These are phyloP conservation scores for Aspergillus phoenicis DNA, from an alignment of 2,329 filamentous ascomycete genomes.

Conservation along the genomic window DNA sequence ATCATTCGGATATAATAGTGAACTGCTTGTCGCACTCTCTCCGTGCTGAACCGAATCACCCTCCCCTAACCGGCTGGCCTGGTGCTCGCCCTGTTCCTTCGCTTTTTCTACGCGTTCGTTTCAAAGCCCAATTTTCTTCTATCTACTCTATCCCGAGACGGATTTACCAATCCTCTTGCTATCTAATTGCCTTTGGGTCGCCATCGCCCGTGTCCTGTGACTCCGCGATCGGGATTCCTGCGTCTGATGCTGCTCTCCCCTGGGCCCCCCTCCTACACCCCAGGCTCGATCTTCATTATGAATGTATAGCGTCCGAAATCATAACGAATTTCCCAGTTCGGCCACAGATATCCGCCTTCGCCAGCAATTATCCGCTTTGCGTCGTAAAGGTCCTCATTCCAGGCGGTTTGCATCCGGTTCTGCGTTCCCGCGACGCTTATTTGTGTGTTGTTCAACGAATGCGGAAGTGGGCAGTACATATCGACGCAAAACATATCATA, in stretches of 20 bases:
- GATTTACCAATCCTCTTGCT: not conserved
- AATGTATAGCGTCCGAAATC: constrained; percentile 7
- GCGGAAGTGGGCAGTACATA: constrained; percentile 15
- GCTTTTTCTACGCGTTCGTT: not conserved
- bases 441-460: constrained; percentile 15
- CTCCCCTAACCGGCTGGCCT: not conserved
- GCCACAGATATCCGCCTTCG: not conserved
- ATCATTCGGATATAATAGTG: not conserved
- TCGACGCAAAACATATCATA: constrained; percentile 5
- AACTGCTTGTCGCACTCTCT: not conserved
- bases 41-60: not conserved
- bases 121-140: not conserved
- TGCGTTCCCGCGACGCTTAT: not conserved
- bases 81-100: constrained; percentile 9
- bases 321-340: not conserved
- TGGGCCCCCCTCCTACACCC: not conserved
- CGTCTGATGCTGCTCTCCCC: constrained; percentile 9
- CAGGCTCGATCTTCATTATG: constrained; percentile 11
- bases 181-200: not conserved
- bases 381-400: not conserved
- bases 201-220: not conserved
- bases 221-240: not conserved
- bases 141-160: not conserved
- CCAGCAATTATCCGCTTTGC: not conserved
- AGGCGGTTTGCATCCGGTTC: constrained; percentile 10